Base-by-base conservation (phyloP, 257 asterid genomes). In the Solanum sparsipilum region DNA sequence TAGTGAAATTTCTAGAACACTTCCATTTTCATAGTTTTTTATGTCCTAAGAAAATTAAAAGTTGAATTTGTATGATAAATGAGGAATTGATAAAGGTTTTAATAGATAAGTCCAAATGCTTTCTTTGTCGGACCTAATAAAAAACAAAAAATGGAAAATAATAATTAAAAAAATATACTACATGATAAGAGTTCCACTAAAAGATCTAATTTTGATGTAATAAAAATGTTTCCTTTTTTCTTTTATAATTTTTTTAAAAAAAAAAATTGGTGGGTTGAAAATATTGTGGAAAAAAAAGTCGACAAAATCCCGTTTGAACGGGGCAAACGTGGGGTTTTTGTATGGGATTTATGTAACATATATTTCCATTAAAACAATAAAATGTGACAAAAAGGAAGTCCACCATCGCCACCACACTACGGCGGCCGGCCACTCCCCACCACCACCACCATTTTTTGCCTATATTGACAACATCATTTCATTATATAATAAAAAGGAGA, bases 371-470 rank as follows among this genome's bases (percentile, higher is more conserved):
- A 44, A 74, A 48, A 25, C 70, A 83, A 79, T 11, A 44, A 78
- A 82, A 52, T 48, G 44, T 46, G 70, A 82, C 86, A 48, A 82
- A 48, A 29, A 48, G 86, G 18, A 82, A 48, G 2, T 76, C 84
- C 84, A 76, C 84, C 60, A 52, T 29, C 27, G 70, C 86, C 86
- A 82, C 85, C 85, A 46, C 12, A 65, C 78, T 35, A 83, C 72
- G 87, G 88, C 48, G 27, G 52, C 90, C 48, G 46, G 67, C 89
- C 89, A 83, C 89, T 78, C 32, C 90, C 90, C 70, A 44, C 83
- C 87, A 82, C 90, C 88, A 84, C 91, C 88, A 87, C 91, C 91
- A 85, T 88, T 68, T n/a, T 74, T 83, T 90, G 87, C 90, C 86
- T 83, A 68, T 84, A 84, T 48, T 52, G 20, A 82, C 70, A 48